Evolutionary conservation across 208 protist genomes (phyloP).

Genomic region (Wallacemonas rigidus): DNA sequence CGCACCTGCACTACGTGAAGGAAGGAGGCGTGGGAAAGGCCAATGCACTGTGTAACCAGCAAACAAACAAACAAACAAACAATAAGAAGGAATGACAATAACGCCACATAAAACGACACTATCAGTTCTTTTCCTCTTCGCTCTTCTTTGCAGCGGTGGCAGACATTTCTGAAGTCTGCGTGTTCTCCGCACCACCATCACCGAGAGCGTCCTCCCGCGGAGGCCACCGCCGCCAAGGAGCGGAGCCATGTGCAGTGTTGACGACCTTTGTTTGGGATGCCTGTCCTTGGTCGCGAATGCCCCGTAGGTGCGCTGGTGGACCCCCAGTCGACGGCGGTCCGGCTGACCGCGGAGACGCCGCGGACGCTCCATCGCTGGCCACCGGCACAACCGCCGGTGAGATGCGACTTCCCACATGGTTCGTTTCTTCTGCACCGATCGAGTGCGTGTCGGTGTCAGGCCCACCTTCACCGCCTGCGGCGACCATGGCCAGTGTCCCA

Average conservation of each 20-base stretch:
- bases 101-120: not conserved
- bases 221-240: not conserved
- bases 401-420: no score
- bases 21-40: no score
- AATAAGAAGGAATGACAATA: no score
- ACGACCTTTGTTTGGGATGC: not conserved
- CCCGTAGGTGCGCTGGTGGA: conserved; percentile 20
- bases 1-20: no score
- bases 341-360: not conserved
- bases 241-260: not conserved
- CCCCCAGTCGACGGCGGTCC: not conserved
- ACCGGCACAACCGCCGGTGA: no score
- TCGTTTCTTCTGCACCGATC: no score
- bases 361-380: not conserved
- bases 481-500: not conserved
- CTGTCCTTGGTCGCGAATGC: conserved; percentile 11
- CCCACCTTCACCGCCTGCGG: not conserved
- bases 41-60: no score
- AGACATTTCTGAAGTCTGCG: no score
- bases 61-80: no score
- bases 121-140: not conserved
- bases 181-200: not conserved
- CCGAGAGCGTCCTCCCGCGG: not conserved
- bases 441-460: no score
- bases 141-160: not conserved